Conservation (phyloP, 352 stramenopile species). For the Phytophthora citricola region DNA sequence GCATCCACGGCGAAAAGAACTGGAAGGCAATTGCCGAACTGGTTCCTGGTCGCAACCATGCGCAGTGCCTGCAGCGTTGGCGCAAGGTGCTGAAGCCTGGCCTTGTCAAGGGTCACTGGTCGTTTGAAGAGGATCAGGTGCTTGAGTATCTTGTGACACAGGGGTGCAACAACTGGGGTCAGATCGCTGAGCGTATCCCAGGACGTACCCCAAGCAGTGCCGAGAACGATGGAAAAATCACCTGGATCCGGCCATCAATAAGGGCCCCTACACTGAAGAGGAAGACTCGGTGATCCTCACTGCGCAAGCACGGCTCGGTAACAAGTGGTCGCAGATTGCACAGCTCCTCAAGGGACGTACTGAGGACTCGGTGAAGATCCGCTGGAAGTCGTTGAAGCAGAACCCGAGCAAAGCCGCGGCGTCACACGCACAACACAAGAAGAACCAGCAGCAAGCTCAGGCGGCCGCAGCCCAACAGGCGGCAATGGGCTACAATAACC, state of each 20-base stretch:
- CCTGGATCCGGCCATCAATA: conserved; percentile 92
- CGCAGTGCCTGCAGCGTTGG: conserved; percentile 91
- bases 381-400: conserved; percentile 91
- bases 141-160: conserved; percentile 91
- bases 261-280: conserved; percentile 94
- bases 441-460: conserved; percentile 73
- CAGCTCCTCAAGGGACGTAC: conserved; percentile 92
- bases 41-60: conserved; percentile 85
- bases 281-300: conserved; percentile 95
- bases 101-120: conserved; percentile 96
- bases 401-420: conserved; percentile 82
- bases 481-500: conserved; percentile 67
- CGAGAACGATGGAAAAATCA: conserved; percentile 93
- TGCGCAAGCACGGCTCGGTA: conserved; percentile 91
- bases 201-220: conserved; percentile 93
- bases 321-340: conserved; percentile 97
- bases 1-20: conserved; percentile 87
- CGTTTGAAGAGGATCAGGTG: conserved; percentile 94
- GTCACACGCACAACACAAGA: conserved; percentile 80
- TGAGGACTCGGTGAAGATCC: conserved; percentile 95
- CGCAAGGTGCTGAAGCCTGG: conserved; percentile 95
- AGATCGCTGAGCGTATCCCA: conserved; percentile 93
- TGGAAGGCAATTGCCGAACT: conserved; percentile 91
- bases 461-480: conserved; percentile 45
- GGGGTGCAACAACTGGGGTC: conserved; percentile 93